Evolutionary conservation across 768 basidiomycete genomes (phyloP).

Genomic region (Russula earlei): DNA sequence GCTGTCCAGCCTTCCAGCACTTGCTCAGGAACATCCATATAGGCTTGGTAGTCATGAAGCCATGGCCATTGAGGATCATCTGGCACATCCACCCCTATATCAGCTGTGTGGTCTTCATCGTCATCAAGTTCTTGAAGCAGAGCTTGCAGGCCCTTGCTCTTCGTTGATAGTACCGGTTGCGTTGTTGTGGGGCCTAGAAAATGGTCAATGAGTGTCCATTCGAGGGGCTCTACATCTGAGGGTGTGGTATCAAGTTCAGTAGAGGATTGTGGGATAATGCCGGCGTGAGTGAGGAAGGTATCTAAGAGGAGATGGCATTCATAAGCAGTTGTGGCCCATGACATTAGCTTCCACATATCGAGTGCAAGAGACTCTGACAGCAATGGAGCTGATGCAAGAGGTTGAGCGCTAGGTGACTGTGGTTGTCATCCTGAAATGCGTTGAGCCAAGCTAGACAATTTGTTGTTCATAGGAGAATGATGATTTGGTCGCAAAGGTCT

Average conservation of each 20-base stretch:
- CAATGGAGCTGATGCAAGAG: conserved; percentile 24
- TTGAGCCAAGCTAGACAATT: not conserved
- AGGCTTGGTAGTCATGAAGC: too few species aligned
- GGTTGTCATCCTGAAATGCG: conserved; percentile 1
- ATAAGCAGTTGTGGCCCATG: conserved; percentile 60
- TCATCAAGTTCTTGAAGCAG: too few species aligned
- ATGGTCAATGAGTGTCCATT: conserved; percentile 7
- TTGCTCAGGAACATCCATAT: too few species aligned
- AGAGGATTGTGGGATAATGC: conserved; percentile 20
- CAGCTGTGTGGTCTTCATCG: too few species aligned
- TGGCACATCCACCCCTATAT: too few species aligned
- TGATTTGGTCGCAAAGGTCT: not conserved
- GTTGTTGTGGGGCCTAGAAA: too few species aligned
- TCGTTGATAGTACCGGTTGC: too few species aligned
- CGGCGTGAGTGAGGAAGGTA: conserved; percentile 51
- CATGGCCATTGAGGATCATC: too few species aligned
- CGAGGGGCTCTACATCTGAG: conserved; percentile 8
- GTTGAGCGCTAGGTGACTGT: conserved; percentile 13
- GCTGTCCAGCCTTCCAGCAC: too few species aligned
- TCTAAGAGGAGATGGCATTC: conserved; percentile 83
- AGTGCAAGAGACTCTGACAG: conserved; percentile 40
- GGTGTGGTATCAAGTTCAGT: conserved; percentile 23
- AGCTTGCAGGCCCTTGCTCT: too few species aligned
- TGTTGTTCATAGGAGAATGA: conserved; percentile 3
- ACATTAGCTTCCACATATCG: conserved; percentile 60